A percentile compares a stretch with the other conserved stretches of the same genome.
Conservation (phyloP, 2,329 filamentous ascomycete species). For the Diaporthe sp. region DNA sequence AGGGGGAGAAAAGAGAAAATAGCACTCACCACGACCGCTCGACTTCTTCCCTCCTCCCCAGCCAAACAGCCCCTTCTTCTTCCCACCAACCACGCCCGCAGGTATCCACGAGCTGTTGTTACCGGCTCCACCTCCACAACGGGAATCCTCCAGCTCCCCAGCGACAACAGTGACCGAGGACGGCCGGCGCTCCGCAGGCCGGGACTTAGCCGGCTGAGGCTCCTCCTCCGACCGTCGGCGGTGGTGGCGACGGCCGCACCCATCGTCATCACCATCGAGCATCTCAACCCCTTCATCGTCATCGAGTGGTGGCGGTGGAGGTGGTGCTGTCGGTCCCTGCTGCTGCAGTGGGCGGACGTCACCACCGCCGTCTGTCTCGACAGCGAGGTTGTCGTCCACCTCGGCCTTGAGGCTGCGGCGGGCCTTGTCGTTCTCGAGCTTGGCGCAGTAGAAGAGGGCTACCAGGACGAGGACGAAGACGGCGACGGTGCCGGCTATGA, state of each 20-base stretch:
- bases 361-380: background rate
- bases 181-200: background rate
- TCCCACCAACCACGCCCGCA: background rate
- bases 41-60: slow-evolving; percentile 28
- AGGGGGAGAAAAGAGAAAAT: no score
- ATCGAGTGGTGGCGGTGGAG: background rate
- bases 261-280: background rate
- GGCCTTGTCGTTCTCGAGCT: slow-evolving; percentile 33
- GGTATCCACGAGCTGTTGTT: background rate
- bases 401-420: slow-evolving; percentile 14
- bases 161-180: slow-evolving; percentile 9
- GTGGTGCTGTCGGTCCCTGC: background rate
- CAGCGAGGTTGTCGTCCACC: background rate
- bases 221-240: background rate
- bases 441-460: slow-evolving; percentile 36
- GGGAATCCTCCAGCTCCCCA: background rate
- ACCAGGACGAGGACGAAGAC: slow-evolving; percentile 32
- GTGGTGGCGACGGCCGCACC: no score
- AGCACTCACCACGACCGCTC: slow-evolving; percentile 19
- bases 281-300: background rate
- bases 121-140: background rate
- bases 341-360: background rate
- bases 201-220: background rate
- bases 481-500: slow-evolving; percentile 33
- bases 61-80: slow-evolving; percentile 26